Conservation (phyloP, 2,329 filamentous ascomycete genomes). For the Chaetomiaceae sp. region DNA sequence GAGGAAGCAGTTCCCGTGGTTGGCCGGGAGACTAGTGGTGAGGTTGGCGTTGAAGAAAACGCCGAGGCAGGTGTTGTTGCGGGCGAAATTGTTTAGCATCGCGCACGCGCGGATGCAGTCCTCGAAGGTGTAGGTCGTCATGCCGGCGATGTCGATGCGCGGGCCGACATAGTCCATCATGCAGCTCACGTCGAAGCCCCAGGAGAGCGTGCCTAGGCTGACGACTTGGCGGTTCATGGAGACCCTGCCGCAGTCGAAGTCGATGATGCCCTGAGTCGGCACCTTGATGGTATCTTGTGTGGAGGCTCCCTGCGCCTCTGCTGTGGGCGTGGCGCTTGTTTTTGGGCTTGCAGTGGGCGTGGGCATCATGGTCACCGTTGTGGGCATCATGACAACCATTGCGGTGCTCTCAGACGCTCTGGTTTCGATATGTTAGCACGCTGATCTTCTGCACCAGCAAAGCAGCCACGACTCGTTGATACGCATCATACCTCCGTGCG, state of each 20-base stretch:
- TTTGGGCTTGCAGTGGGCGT: background rate
- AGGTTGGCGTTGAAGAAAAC: slow-evolving; percentile 15
- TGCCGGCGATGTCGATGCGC: slow-evolving; percentile 9
- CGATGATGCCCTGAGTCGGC: slow-evolving; percentile 8
- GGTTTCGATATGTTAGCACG: background rate
- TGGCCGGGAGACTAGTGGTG: slow-evolving; percentile 6
- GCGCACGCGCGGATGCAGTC: slow-evolving; percentile 14
- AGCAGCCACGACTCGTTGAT: too few relatives aligned
- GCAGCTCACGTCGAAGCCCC: slow-evolving; percentile 14
- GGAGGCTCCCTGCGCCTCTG: background rate
- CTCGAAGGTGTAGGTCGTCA: slow-evolving; percentile 13
- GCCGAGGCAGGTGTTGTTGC: slow-evolving; percentile 16
- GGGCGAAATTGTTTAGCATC: slow-evolving; percentile 11
- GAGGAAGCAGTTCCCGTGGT: slow-evolving; percentile 14
- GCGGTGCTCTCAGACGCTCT: background rate
- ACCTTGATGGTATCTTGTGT: slow-evolving; percentile 8
- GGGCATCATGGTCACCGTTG: slow-evolving; percentile 6
- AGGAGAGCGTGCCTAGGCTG: slow-evolving; percentile 7
- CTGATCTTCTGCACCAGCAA: background rate
- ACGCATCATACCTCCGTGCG: slow-evolving; percentile 5
- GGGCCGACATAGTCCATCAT: slow-evolving; percentile 9
- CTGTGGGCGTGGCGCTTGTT: background rate
- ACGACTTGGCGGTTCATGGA: slow-evolving; percentile 10
- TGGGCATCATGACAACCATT: slow-evolving; percentile 10
- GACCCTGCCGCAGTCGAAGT: slow-evolving; percentile 13